A percentile compares a stretch with the other conserved stretches of the same genome.
Conservation (phyloP, 495 filamentous ascomycete genomes). For the Acidiella bohemica region DNA sequence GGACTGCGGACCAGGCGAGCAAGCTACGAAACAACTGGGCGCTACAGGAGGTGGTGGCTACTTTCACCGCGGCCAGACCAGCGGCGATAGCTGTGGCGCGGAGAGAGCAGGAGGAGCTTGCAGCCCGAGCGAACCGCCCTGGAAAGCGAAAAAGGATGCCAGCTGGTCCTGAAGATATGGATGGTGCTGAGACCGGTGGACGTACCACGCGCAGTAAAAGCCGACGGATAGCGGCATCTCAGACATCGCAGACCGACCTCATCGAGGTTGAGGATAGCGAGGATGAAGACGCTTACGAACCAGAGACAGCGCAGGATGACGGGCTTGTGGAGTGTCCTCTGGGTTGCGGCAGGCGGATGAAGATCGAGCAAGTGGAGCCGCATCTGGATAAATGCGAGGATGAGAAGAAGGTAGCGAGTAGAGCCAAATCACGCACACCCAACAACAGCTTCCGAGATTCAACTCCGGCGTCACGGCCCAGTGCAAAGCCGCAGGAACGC, state of each 20-base stretch:
- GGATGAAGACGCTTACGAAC: constrained; percentile 19
- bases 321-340: constrained; percentile 73
- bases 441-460: not conserved
- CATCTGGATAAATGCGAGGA: constrained; percentile 59
- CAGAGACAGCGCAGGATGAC: constrained; percentile 40
- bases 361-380: constrained; percentile 51
- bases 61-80: constrained; percentile 53
- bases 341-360: constrained; percentile 58
- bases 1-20: constrained; percentile 60
- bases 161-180: constrained; percentile 37
- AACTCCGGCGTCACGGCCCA: not conserved
- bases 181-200: constrained; percentile 28
- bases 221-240: constrained; percentile 15
- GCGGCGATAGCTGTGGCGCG: constrained; percentile 48
- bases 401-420: constrained; percentile 12
- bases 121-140: not conserved
- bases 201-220: constrained; percentile 25
- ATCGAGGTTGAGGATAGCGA: constrained; percentile 13
- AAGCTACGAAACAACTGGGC: constrained; percentile 73
- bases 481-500: constrained; percentile 27
- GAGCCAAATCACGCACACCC: constrained; percentile 4
- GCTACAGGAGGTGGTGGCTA: constrained; percentile 70
- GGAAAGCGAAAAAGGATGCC: constrained; percentile 39
- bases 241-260: constrained; percentile 24
- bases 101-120: constrained; percentile 23